These are phyloP conservation scores for Tylopilus felleus DNA, from an alignment of 768 basidiomycete genomes.

Conservation along the genomic window DNA sequence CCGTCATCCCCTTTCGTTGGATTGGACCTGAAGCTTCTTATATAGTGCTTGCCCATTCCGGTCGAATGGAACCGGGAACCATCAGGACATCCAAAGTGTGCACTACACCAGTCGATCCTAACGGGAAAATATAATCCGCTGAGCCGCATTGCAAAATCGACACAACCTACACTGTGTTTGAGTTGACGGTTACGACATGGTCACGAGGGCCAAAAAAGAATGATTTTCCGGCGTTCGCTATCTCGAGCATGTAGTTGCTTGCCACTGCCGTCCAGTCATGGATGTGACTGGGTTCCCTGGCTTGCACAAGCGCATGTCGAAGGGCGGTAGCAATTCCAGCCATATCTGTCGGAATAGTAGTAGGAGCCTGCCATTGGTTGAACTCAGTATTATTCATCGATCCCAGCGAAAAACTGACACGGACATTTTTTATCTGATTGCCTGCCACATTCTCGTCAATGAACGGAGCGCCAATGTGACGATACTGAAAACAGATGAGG, in stretches of 20 bases:
- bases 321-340: constrained; percentile 14
- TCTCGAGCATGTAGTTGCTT: constrained; percentile 11
- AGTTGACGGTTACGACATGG: constrained; percentile 14
- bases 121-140: background rate
- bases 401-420: background rate
- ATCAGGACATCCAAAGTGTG: constrained; percentile 21
- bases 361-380: constrained; percentile 4
- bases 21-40: background rate
- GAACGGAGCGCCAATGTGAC: constrained; percentile 9
- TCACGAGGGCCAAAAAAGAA: constrained; percentile 1
- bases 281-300: constrained; percentile 10
- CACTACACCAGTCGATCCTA: constrained; percentile 18
- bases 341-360: constrained; percentile 13
- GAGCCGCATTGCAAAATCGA: background rate
- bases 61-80: constrained; percentile 2
- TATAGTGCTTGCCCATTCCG: background rate
- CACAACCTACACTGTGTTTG: constrained; percentile 8
- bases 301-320: constrained; percentile 10
- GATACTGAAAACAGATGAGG: constrained; percentile 11
- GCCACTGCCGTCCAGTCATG: constrained; percentile 7
- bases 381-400: background rate
- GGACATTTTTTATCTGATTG: constrained; percentile 17
- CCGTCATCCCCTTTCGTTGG: background rate
- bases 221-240: constrained; percentile 11
- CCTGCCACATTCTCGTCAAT: constrained; percentile 12